phyloP scores from a whole-genome alignment of 768 basidiomycete species.

The Multifurca ochricompacta region DNA sequence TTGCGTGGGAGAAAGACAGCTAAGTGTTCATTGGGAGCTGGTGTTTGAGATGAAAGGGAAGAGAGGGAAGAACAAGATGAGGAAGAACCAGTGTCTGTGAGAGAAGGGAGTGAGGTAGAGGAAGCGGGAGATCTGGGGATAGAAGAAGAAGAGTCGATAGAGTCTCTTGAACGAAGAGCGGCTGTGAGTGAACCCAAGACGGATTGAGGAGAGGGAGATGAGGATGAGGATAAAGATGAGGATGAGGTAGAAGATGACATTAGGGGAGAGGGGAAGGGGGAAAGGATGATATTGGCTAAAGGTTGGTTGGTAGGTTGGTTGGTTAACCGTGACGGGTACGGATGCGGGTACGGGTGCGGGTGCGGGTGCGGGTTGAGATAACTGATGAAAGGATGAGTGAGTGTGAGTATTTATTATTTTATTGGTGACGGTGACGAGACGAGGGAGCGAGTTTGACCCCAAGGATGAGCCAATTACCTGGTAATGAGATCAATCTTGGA shows the following conservation, averaged over 20 bases:
- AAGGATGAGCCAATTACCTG: neutral
- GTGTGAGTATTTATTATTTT: slow-evolving; percentile 11
- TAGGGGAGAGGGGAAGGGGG: neutral
- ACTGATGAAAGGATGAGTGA: slow-evolving; percentile 3
- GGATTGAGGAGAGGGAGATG: neutral
- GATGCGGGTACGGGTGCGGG: no score
- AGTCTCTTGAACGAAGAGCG: slow-evolving; percentile 14
- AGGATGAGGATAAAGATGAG: no score
- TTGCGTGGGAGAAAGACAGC: slow-evolving; percentile 62
- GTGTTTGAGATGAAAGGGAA: slow-evolving; percentile 11
- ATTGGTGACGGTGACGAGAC: no score
- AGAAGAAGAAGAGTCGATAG: slow-evolving; percentile 16
- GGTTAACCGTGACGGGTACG: no score
- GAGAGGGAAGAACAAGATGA: slow-evolving; percentile 22
- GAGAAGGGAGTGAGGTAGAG: slow-evolving; percentile 22
- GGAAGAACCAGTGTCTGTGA: slow-evolving; percentile 23
- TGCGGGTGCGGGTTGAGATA: neutral
- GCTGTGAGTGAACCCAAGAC: slow-evolving; percentile 14
- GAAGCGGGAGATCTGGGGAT: slow-evolving; percentile 17
- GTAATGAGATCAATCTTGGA: slow-evolving; percentile 9
- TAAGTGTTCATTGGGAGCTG: slow-evolving; percentile 57
- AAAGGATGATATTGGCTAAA: no score
- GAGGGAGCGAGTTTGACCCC: no score
- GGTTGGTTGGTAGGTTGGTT: no score
- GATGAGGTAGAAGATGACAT: slow-evolving; percentile 4